Base-by-base conservation (phyloP, 768 basidiomycete species). In the Calocybe cyanea region DNA sequence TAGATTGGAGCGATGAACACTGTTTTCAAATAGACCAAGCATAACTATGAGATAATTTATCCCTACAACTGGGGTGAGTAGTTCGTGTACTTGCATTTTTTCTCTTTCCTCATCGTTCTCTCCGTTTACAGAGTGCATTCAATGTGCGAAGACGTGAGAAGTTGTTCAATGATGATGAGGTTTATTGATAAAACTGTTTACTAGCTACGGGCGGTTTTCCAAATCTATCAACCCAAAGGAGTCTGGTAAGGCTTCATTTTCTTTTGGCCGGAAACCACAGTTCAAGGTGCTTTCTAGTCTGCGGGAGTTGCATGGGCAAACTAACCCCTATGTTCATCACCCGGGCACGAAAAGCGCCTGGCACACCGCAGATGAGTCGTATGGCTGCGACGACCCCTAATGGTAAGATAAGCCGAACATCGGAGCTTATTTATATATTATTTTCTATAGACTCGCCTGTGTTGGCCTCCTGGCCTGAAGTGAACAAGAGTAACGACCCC, bases 31-130 rank as follows among this genome's bases (percentile, higher is more conserved):
- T 51, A 87, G 87, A 83, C 80, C 9, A 76, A 67, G 50, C 87
- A 91, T 49, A 70, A 78, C 59, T 91, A 91, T 55, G 84, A 87
- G 47, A 89, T 90, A 50, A 71, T 70, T 17, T 81, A 86, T 65
- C 78, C 79, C 17, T 90, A 70, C 53, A 68, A 82, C 57, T 91
- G 87, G 87, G 69, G 87, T 87, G 52, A 63, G 83, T 67, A 18
- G 38, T 42, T 43, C 20, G 30, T 3, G 43, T 15, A 48, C 43
- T 28, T 49, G 48, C 18, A 15, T 41, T 30, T 20, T 43, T 32
- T 32, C 36, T 46, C 19, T 17, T 42, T 30, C 31, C 38, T 20
- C 46, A 49, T 13, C 11, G 8, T 5, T 54, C n/a, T n/a, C 10
- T 51, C 44, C 15, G 36, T 30, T 51, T 33, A 24, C 46, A 87